Conservation (phyloP, 176 grass and related monocot species). For the Aegilops sharonensis region DNA sequence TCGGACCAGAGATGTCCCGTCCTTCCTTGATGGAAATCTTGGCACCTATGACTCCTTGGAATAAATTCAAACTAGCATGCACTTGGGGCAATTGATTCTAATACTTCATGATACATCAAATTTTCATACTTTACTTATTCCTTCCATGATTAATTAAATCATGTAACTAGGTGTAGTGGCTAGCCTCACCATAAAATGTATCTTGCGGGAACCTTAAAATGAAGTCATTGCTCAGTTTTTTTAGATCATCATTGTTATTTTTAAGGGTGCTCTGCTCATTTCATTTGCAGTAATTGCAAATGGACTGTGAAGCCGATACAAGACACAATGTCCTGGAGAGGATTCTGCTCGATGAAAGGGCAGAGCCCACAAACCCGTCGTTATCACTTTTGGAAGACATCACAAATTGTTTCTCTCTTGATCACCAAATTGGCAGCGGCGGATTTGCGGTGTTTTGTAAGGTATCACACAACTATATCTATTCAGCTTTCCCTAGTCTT, state of each 20-base stretch:
- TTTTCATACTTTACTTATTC: not conserved
- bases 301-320: not conserved
- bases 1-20: not conserved
- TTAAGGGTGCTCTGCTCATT: not conserved
- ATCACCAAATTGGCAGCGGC: not conserved
- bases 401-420: not conserved
- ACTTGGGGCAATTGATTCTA: not conserved
- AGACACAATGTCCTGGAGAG: not conserved
- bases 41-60: not conserved
- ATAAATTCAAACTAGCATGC: not conserved
- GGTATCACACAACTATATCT: not conserved
- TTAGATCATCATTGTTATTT: not conserved
- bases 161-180: no score
- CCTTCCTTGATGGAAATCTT: not conserved
- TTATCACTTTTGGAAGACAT: not conserved
- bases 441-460: not conserved
- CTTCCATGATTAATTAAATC: not conserved
- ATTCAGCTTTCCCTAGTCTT: not conserved
- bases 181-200: no score
- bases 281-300: not conserved
- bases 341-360: not conserved
- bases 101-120: not conserved
- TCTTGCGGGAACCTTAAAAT: no score
- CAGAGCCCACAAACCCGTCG: not conserved
- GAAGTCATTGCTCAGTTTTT: no score